Conservation (phyloP, 495 filamentous ascomycete genomes). For the Durotheca rogersii region DNA sequence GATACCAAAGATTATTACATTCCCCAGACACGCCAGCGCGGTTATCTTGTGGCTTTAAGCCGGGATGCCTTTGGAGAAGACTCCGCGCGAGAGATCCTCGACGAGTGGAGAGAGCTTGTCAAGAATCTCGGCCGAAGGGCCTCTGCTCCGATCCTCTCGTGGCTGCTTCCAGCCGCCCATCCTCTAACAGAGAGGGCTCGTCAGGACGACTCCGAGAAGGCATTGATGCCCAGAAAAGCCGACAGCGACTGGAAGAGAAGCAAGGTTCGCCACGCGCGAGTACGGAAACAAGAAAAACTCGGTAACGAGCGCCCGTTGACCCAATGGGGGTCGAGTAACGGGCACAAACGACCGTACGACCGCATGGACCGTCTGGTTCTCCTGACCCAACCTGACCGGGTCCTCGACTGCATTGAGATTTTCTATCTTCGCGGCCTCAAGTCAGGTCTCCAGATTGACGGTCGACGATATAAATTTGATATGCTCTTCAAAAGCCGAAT, state of each 20-base stretch:
- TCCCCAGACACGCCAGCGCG: conserved; percentile 73
- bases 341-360: conserved; percentile 54
- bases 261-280: conserved; percentile 55
- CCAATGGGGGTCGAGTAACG: conserved; percentile 54
- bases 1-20: conserved; percentile 79
- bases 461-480: conserved; percentile 45
- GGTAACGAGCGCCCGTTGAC: conserved; percentile 58
- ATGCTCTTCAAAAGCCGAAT: conserved; percentile 63
- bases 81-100: conserved; percentile 1
- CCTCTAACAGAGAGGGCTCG: conserved; percentile 52
- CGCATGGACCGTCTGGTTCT: conserved; percentile 44
- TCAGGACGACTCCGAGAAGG: conserved; percentile 41
- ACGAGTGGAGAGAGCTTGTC: conserved; percentile 36
- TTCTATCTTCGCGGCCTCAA: conserved; percentile 50
- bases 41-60: conserved; percentile 70
- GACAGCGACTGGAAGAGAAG: conserved; percentile 59
- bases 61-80: conserved; percentile 29
- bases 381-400: conserved; percentile 48
- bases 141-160: conserved; percentile 63
- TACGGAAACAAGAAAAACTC: conserved; percentile 47
- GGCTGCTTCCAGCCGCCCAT: conserved; percentile 62
- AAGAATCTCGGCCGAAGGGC: conserved; percentile 54
- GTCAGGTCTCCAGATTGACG: conserved; percentile 13
- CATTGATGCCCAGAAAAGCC: conserved; percentile 18
- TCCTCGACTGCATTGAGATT: conserved; percentile 70